A percentile compares a stretch with the other conserved stretches of the same genome.
phyloP scores from a whole-genome alignment of 139 green algal genomes.

The Astrephomene gubernaculifera region DNA sequence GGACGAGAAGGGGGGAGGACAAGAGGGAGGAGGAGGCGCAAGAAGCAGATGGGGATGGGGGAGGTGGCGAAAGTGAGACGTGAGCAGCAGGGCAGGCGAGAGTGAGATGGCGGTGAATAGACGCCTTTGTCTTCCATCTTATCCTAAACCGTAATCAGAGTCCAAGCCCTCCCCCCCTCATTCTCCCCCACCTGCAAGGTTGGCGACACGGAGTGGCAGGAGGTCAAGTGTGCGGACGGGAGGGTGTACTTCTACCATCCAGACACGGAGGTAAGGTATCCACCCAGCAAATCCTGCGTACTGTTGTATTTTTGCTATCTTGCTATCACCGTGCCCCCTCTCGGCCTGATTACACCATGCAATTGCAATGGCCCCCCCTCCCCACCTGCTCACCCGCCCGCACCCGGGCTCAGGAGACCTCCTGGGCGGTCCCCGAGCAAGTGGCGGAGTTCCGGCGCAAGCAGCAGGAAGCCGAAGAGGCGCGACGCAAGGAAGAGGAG shows the following conservation, averaged over 20 bases:
- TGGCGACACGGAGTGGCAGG: slow-evolving; percentile 78
- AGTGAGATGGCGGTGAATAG: too few species aligned
- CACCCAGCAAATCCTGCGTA: too few species aligned
- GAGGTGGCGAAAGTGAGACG: too few species aligned
- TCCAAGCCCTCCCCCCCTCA: too few species aligned
- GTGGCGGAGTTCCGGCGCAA: background rate
- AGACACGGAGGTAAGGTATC: slow-evolving; percentile 15
- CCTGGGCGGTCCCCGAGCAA: slow-evolving; percentile 15
- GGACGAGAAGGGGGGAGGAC: background rate
- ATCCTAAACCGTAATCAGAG: too few species aligned
- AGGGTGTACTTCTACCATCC: slow-evolving; percentile 85
- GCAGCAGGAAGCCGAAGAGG: slow-evolving; percentile 20
- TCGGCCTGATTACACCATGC: too few species aligned
- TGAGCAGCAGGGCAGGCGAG: too few species aligned
- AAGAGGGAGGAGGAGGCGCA: background rate
- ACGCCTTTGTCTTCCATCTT: too few species aligned
- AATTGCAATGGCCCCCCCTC: background rate
- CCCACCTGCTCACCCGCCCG: background rate
- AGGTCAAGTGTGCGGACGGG: slow-evolving; percentile 84
- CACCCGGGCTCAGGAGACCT: background rate
- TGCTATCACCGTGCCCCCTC: too few species aligned
- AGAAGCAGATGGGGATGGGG: background rate
- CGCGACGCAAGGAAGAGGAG: slow-evolving; percentile 22
- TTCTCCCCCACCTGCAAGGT: slow-evolving; percentile 47
- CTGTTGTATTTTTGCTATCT: too few species aligned